Base-by-base conservation (phyloP, 2,329 filamentous ascomycete species). In the Tolypocladium tropicale region DNA sequence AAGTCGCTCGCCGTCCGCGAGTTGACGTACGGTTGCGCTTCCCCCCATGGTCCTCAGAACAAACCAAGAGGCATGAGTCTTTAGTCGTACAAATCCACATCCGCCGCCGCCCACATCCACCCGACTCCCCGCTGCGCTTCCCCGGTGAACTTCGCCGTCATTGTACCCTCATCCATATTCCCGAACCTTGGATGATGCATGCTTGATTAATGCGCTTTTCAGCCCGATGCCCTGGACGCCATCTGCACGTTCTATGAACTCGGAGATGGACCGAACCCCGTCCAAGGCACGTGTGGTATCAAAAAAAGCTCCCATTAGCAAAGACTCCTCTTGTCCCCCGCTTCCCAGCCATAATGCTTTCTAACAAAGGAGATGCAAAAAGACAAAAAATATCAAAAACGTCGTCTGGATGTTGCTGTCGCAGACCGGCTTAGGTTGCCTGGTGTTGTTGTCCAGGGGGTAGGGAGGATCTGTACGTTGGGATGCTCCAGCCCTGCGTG, bases 171-270 rank as follows among this genome's bases (percentile, higher is more conserved):
- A 63, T 60, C 61, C 63, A 61, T 67, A 63, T 63, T 41, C 39
- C 58, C 67, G 60, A 61, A 64, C 68, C 71, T 68, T 69, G 68
- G 68, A 69, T 68, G 69, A 74, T 74, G 72, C 68, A 72, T 69
- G 69, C 66, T 71, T 66, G 61, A 70, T 64, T 60, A 69, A 71
- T 63, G 68, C 65, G 67, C 68, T 74, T 75, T 75, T 75, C 64
- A 65, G 64, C 64, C 66, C 61, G 59, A 60, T 56, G 59, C 63
- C 69, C 63, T 64, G 62, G 62, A 62, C 61, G 57, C 64, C 64
- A 67, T 69, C 63, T 65, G 64, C 64, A 63, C 63, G 65, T 61
- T 70, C 65, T 67, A 66, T 67, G 66, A 68, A 68, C 62, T 54
- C 46, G 50, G 53, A 57, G 56, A 56, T 67, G 63, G 58, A 64